Conservation (phyloP, 805 yeast genomes). For the Metahyphopichia silvanorum region DNA sequence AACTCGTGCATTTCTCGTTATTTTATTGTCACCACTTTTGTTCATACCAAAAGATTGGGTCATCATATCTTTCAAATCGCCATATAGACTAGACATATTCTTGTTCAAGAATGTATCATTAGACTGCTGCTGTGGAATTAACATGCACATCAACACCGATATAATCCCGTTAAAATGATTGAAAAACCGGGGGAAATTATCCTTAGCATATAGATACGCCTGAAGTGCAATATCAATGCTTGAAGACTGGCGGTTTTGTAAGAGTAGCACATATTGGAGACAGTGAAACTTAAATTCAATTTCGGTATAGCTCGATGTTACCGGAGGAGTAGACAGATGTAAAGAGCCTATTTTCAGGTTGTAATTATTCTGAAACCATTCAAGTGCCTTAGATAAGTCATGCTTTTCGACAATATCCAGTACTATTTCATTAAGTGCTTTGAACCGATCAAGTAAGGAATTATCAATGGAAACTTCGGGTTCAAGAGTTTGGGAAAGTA, state of each 20-base stretch:
- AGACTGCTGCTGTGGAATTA: conserved; percentile 11
- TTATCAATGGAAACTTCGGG: conserved; percentile 19
- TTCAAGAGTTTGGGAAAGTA: conserved; percentile 18
- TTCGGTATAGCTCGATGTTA: conserved; percentile 8
- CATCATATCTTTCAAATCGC: conserved; percentile 21
- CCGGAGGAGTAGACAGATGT: conserved; percentile 1
- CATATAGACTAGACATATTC: conserved; percentile 13
- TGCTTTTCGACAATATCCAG: conserved; percentile 29
- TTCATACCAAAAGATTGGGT: conserved; percentile 16
- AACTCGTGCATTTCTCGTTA: conserved; percentile 16
- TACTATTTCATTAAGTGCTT: conserved; percentile 28
- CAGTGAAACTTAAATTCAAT: conserved; percentile 41
- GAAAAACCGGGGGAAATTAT: conserved; percentile 31
- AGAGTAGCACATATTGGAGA: conserved; percentile 32
- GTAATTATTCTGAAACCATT: conserved; percentile 29
- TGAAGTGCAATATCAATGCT: conserved; percentile 21
- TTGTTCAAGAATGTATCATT: conserved; percentile 14
- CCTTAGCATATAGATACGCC: conserved; percentile 37
- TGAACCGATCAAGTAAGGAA: conserved; percentile 22
- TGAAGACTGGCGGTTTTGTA: conserved; percentile 9
- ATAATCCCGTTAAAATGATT: conserved; percentile 29
- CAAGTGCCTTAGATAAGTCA: conserved; percentile 26
- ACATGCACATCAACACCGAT: conserved; percentile 31
- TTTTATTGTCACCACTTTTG: conserved; percentile 8
- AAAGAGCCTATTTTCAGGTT: conserved; percentile 6